These are phyloP conservation scores for Gossypium thurberi DNA, from an alignment of 345 rosid species.

Conservation along the genomic window DNA sequence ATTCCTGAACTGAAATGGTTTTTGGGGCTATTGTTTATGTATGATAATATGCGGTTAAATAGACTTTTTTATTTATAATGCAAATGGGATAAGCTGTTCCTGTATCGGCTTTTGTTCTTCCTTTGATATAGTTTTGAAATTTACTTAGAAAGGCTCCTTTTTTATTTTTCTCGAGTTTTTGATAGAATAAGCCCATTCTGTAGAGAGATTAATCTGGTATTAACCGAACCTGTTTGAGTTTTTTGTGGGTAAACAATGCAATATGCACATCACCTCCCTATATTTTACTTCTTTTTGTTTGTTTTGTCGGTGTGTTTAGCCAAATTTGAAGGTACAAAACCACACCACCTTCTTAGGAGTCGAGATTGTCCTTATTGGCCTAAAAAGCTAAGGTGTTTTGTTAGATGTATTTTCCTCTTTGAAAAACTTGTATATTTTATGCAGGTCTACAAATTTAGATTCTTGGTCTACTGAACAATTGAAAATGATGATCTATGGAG, in stretches of 20 bases:
- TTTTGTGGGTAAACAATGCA: background rate
- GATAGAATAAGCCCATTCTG: background rate
- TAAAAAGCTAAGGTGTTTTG: background rate
- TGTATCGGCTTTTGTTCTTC: background rate
- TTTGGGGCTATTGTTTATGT: background rate
- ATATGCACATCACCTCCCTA: background rate
- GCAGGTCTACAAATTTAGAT: constrained; percentile 92
- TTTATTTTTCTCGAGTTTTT: background rate
- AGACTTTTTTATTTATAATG: background rate
- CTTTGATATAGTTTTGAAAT: background rate
- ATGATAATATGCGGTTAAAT: background rate
- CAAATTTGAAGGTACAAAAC: background rate
- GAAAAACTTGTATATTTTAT: constrained; percentile 1
- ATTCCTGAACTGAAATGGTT: background rate
- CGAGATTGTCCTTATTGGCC: background rate
- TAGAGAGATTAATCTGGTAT: background rate
- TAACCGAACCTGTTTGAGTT: background rate
- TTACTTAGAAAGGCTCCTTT: background rate
- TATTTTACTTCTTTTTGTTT: background rate
- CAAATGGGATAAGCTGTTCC: background rate
- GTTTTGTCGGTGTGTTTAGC: background rate
- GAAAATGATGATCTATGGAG: constrained; percentile 77
- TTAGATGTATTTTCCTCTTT: background rate
- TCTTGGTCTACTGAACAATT: constrained; percentile 90
- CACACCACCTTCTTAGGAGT: background rate